These are phyloP conservation scores for Arthrobotrys conoides DNA, from an alignment of 2,329 filamentous ascomycete genomes.

Conservation along the genomic window DNA sequence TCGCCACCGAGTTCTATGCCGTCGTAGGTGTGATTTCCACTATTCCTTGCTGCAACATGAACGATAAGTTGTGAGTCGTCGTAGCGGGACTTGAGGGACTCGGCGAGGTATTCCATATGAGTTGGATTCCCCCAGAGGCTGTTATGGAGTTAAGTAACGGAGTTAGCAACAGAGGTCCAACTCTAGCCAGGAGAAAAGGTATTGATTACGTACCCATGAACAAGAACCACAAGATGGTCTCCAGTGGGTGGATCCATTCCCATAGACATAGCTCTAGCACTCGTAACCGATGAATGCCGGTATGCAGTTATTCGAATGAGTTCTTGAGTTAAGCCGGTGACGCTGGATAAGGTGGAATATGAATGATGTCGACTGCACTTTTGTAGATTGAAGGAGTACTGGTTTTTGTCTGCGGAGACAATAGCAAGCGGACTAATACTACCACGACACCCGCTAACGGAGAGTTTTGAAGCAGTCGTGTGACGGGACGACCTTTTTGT, in stretches of 20 bases:
- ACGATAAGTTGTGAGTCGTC: constrained; percentile 77
- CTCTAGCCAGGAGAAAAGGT: constrained; percentile 10
- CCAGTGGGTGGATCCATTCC: constrained; percentile 66
- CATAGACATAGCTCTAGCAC: constrained; percentile 26
- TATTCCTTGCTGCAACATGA: constrained; percentile 79
- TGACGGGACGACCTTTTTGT: not conserved
- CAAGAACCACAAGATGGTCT: constrained; percentile 81
- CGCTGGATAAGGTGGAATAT: constrained; percentile 42
- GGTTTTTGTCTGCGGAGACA: not conserved
- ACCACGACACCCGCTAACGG: constrained; percentile 18
- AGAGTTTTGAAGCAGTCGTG: constrained; percentile 22
- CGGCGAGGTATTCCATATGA: constrained; percentile 79
- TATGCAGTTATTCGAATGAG: constrained; percentile 48
- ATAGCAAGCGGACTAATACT: not conserved
- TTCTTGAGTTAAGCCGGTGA: constrained; percentile 55
- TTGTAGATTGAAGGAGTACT: not conserved
- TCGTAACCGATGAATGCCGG: constrained; percentile 28
- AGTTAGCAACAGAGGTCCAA: constrained; percentile 7
- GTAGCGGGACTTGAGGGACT: constrained; percentile 75
- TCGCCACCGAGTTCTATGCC: constrained; percentile 79
- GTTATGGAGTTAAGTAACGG: constrained; percentile 60
- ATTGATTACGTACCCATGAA: constrained; percentile 76
- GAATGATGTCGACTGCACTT: constrained; percentile 13
- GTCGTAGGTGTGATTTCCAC: constrained; percentile 80
- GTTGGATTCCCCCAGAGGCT: constrained; percentile 84